Percentiles rank a stretch among this genome's conserved stretches.
Conservation (phyloP, 106 monocot genomes). For the Amphibolis antarctica region DNA sequence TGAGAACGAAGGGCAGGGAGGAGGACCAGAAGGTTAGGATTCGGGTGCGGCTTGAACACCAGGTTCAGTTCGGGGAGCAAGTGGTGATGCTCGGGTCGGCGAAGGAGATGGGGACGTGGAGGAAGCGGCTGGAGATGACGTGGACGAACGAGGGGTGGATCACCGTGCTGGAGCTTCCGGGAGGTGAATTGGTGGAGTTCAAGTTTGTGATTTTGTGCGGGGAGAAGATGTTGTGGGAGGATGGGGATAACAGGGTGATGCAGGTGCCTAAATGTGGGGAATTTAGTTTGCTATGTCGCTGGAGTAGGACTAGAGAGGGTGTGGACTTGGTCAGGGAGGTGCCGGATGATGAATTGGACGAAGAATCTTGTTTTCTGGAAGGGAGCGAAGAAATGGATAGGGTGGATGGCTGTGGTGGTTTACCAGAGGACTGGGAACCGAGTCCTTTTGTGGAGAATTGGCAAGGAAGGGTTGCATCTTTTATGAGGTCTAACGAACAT, state of each 20-base stretch:
- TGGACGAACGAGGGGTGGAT: conserved; percentile 75
- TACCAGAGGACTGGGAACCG: conserved; percentile 9
- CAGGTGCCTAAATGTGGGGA: conserved; percentile 35
- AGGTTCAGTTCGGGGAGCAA: conserved; percentile 79
- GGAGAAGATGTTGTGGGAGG: conserved; percentile 49
- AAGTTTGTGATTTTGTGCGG: conserved; percentile 52
- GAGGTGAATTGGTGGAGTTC: conserved; percentile 34
- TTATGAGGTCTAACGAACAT: conserved; percentile 71
- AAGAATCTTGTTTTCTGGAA: background rate
- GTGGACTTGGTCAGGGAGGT: conserved; percentile 21
- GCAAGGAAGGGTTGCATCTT: conserved; percentile 48
- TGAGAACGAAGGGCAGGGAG: background rate
- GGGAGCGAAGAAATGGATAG: background rate
- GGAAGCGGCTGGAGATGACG: conserved; percentile 37
- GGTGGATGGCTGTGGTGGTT: background rate
- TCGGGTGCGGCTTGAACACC: conserved; percentile 47
- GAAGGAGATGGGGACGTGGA: conserved; percentile 70
- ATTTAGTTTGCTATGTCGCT: conserved; percentile 53
- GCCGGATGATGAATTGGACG: conserved; percentile 3
- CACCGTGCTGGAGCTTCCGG: conserved; percentile 26
- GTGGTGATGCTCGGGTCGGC: conserved; percentile 52
- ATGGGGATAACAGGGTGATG: conserved; percentile 57
- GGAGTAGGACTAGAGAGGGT: conserved; percentile 52
- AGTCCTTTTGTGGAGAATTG: conserved; percentile 62
- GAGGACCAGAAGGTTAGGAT: conserved; percentile 23